Percentiles rank a stretch among this genome's conserved stretches.
phyloP scores from a whole-genome alignment of 1,139 yeast genomes.

The Taphrina populina region DNA sequence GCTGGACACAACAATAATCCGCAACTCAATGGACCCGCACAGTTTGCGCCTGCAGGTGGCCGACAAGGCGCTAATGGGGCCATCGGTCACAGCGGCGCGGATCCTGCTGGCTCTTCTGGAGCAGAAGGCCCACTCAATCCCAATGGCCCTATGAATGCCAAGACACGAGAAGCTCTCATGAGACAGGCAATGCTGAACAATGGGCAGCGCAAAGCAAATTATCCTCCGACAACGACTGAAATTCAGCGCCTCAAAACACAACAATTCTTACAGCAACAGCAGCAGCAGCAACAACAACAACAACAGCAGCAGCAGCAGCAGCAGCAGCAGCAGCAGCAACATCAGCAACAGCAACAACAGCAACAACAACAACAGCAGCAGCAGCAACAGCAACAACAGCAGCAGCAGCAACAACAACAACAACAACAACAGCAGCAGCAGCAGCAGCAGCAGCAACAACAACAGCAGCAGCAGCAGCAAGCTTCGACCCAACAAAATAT shows the following conservation, averaged over 20 bases:
- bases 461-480: conserved; percentile 40
- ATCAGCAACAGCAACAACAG: conserved; percentile 42
- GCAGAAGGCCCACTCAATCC: conserved; percentile 21
- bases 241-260: conserved; percentile 36
- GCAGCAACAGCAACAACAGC: conserved; percentile 40
- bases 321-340: conserved; percentile 39
- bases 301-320: conserved; percentile 33
- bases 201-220: conserved; percentile 30
- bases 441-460: conserved; percentile 39
- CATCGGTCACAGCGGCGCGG: neutral
- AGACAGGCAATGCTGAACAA: conserved; percentile 42
- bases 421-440: conserved; percentile 41
- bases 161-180: conserved; percentile 41
- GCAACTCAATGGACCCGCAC: neutral
- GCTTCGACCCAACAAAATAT: neutral
- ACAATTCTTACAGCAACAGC: conserved; percentile 41
- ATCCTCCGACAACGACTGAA: conserved; percentile 34
- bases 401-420: conserved; percentile 37
- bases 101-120: conserved; percentile 1
- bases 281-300: conserved; percentile 41
- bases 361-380: conserved; percentile 40
- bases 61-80: neutral
- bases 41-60: conserved; percentile 10
- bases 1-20: conserved; percentile 10
- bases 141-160: conserved; percentile 38